Conservation (phyloP, 805 yeast species). For the Suhomyces pyralidae region DNA sequence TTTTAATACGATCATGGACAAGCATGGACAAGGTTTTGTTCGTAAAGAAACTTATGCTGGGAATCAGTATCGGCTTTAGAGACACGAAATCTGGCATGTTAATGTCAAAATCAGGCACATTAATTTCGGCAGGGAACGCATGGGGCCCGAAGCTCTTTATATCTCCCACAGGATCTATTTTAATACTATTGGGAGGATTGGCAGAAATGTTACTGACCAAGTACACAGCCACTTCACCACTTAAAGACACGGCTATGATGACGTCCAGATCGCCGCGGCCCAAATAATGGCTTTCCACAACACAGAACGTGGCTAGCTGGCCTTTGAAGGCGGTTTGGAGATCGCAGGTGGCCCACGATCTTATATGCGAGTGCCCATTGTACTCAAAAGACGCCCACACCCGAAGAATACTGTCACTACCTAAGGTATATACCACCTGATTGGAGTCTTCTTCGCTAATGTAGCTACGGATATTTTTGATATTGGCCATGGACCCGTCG, state of each 20-base stretch:
- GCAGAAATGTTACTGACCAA: slow-evolving; percentile 49
- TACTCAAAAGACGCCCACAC: slow-evolving; percentile 68
- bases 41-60: slow-evolving; percentile 10
- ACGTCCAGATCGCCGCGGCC: slow-evolving; percentile 20
- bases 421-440: slow-evolving; percentile 57
- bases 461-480: slow-evolving; percentile 32
- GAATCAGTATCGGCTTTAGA: slow-evolving; percentile 18
- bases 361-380: slow-evolving; percentile 55
- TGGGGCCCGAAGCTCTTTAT: slow-evolving; percentile 9
- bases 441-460: slow-evolving; percentile 31
- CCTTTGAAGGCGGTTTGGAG: slow-evolving; percentile 12
- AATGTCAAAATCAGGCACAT: slow-evolving; percentile 9
- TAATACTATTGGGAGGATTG: slow-evolving; percentile 55
- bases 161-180: slow-evolving; percentile 33
- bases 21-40: slow-evolving; percentile 17
- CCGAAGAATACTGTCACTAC: slow-evolving; percentile 56
- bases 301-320: slow-evolving; percentile 15
- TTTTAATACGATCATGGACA: slow-evolving; percentile 37
- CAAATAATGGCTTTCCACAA: slow-evolving; percentile 39
- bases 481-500: slow-evolving; percentile 32
- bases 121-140: slow-evolving; percentile 10
- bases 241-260: slow-evolving; percentile 40
- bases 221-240: slow-evolving; percentile 43
- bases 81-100: slow-evolving; percentile 5
- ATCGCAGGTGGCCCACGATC: slow-evolving; percentile 52